phyloP scores from a whole-genome alignment of 179 eudicot genomes.

The Amaranthus tricolor region DNA sequence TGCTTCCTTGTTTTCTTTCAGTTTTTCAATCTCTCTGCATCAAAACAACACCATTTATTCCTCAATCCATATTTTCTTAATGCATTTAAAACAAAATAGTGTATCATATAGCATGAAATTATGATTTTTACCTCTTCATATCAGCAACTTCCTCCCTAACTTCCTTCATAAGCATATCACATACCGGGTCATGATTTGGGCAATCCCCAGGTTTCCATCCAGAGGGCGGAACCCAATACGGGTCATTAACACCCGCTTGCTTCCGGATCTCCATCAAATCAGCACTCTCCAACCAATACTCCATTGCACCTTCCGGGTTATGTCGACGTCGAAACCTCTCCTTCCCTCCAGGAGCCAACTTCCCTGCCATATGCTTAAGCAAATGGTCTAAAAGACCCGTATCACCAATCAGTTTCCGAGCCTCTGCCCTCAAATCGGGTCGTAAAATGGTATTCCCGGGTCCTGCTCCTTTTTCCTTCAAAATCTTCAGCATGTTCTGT shows the following conservation, averaged over 20 bases:
- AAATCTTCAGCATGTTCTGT: constrained; percentile 57
- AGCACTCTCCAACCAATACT: constrained; percentile 92
- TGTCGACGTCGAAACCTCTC: constrained; percentile 80
- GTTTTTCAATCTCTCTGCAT: constrained; percentile 46
- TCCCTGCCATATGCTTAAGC: constrained; percentile 92
- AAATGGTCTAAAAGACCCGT: constrained; percentile 91
- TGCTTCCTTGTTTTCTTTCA: constrained; percentile 34
- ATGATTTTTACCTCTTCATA: constrained; percentile 52
- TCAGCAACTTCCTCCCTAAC: constrained; percentile 49
- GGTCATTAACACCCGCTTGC: constrained; percentile 64
- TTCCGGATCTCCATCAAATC: constrained; percentile 59
- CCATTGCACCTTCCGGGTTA: constrained; percentile 92
- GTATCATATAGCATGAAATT: background rate
- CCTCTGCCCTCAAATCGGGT: constrained; percentile 75
- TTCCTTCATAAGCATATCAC: constrained; percentile 58
- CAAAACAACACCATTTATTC: background rate
- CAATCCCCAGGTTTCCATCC: constrained; percentile 90
- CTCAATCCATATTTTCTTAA: background rate
- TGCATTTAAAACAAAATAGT: background rate
- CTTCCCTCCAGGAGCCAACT: constrained; percentile 71
- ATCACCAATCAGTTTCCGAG: constrained; percentile 81
- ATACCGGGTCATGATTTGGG: constrained; percentile 63
- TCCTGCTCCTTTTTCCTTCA: constrained; percentile 70
- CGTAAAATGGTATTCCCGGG: constrained; percentile 65
- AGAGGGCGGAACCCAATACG: constrained; percentile 83